Base-by-base conservation (phyloP, 2,329 filamentous ascomycete genomes). In the Sporothrix brasiliensis region DNA sequence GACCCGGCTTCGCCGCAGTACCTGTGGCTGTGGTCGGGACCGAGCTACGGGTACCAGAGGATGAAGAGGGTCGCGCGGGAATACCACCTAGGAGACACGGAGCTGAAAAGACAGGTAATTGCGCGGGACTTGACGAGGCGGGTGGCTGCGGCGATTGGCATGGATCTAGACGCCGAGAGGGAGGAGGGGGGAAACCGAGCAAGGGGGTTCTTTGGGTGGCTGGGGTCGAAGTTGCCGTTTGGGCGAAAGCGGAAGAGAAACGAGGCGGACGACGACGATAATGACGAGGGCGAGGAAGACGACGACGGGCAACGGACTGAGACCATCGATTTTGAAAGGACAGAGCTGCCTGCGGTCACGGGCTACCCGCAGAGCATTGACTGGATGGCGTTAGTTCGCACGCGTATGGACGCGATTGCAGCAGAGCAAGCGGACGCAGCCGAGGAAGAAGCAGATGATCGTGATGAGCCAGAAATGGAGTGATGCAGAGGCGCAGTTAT, bases 11-110 rank as follows among this genome's bases (percentile, higher is more conserved):
- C 73, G 1, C 66, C 34, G 30, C 67, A 54, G 19, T 76, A 75
- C 60, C 70, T 73, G 65, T 72, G 73, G 47, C 71, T 72, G 21
- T 77, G 76, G 69, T 47, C 58, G 3, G 58, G n/a, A 2, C 34
- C 39, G 47, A 72, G 73, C n/a, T 78, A 75, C 54, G 70, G 71
- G 3, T 71, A 76, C 7, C 71, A 74, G 0, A 73, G 75, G 16
- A 41, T 71, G 74, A 9, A 72, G 70, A 34, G 78, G 75, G 63
- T 72, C 76, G 3, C 72, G 72, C 0, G 78, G 10, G 41, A 76
- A 11, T 82, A 78, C 71, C 76, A 76, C 3, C 76, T 79, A 67
- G 81, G 80, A 3, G 81, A 83, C 44, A 81, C 81, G 14, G 74
- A 77, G 41, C 72, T 77, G 69, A 79, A 82, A 75, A 75, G 77